Base-by-base conservation (phyloP, 2,329 filamentous ascomycete genomes). In the Magnaporthiopsis rhizophila region DNA sequence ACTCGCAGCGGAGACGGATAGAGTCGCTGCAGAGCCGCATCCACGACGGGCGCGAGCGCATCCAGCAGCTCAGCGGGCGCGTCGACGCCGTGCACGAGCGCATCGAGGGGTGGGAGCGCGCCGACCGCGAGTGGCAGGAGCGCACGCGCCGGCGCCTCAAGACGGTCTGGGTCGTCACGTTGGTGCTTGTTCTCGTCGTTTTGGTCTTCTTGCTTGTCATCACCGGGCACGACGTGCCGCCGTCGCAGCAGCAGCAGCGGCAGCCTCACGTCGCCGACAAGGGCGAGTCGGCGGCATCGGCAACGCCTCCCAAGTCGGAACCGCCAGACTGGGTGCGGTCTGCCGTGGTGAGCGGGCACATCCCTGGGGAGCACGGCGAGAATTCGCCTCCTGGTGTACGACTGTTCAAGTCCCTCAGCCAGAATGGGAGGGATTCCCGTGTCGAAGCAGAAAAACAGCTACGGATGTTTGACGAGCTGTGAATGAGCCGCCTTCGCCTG, bases 41-140 rank as follows among this genome's bases (percentile, higher is more conserved):
- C 36, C 77, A 82, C 63, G 74, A 76, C 2, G 87, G 87, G 12
- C 84, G 86, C 59, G 77, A 83, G 61, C 85, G 82, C 68, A 86
- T 89, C 50, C 79, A 82, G 62, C 75, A 77, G 21, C 78, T 92
- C 53, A 86, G 86, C 65, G 79, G 79, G 58, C 80, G 90, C 61
- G 84, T 94, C 3, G 86, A 88, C 62, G 76, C 80, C 18, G 88
- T 91, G 15, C 81, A 85, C 62, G 76, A 81, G 64, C 81, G 85
- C 9, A 85, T 93, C 18, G 87, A 90, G 71, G 78, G 79, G 34
- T 90, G 89, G 82, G 88, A 90, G 72, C 80, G 79, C 64, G 81
- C 84, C 1, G 89, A 92, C 74, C 80, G 78, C 61, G 84, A 86
- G 69, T 89, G 87, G 81, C 85, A 90, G 74, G 86, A 89, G 70